Base-by-base conservation (phyloP, 2,329 filamentous ascomycete genomes). In the Canariomyces notabilis region DNA sequence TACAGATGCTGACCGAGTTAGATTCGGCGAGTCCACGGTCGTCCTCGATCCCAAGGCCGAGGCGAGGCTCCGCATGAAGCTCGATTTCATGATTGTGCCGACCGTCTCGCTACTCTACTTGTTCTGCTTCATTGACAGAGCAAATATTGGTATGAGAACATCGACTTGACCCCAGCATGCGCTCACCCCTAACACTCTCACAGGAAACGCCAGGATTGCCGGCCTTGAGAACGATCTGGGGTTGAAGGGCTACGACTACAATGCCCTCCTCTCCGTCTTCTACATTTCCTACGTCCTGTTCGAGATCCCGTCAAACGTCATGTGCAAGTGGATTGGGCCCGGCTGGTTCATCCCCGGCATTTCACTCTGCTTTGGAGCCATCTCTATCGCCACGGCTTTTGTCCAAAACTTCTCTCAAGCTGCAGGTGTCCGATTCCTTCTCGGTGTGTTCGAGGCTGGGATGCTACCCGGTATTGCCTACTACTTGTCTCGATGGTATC, bases 81-180 rank as follows among this genome's bases (percentile, higher is more conserved):
- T 85, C 37, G 82, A 86, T 55, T 56, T 77, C 4, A 77, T 72
- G 56, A 72, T 85, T 42, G 68, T 85, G 1, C 82, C 82, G 0
- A 82, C 80, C 0, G 77, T 84, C 0, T 69, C 80, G 1, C 47
- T 85, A 2, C 67, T 86, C 15, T 86, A 85, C 55, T 67, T 85
- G 0, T 84, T 85, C 59, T 85, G 81, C 65, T 85, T 84, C 64
- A 84, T 85, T 49, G 82, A 85, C 59, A 72, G 82, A 23, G 76
- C 82, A 11, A 86, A 86, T 57, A 82, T 87, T 42, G 82, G 80
- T 80, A 64, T 53, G 65, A 3, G 14, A 22, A 21, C 3, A 21
- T 7, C 1, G 4, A 15, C n/a, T 4, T 9, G 3, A 8, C 9
- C 2, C 19, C 12, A 8, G 9, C 23, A 22, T 32, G 12, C 34